Evolutionary conservation across 495 filamentous ascomycete genomes (phyloP).

Genomic region (Acidomyces sp.): DNA sequence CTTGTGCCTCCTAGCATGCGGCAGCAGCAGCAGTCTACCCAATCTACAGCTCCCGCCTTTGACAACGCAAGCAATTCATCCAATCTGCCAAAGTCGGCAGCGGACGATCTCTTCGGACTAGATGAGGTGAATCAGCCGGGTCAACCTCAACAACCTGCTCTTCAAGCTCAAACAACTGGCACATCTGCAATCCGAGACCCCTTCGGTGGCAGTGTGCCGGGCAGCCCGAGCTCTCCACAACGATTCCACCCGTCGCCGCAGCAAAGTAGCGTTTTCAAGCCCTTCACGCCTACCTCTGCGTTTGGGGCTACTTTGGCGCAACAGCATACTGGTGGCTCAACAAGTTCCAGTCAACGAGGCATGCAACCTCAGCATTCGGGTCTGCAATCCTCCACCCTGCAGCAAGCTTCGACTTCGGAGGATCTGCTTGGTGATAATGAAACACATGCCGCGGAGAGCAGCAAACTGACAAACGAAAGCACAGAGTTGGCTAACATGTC

Average conservation of each 20-base stretch:
- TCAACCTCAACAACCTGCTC: slow-evolving; percentile 4
- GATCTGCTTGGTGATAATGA: slow-evolving; percentile 93
- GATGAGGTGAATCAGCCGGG: slow-evolving; percentile 50
- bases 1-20: slow-evolving; percentile 86
- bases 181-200: slow-evolving; percentile 38
- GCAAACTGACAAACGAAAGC: slow-evolving; percentile 74
- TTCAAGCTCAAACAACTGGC: slow-evolving; percentile 11
- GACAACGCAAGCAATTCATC: slow-evolving; percentile 37
- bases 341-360: slow-evolving; percentile 25
- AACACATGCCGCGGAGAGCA: slow-evolving; percentile 58
- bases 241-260: slow-evolving; percentile 21
- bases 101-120: slow-evolving; percentile 84
- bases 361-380: slow-evolving; percentile 29
- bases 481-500: slow-evolving; percentile 92
- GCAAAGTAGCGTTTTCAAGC: slow-evolving; percentile 54
- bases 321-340: slow-evolving; percentile 65
- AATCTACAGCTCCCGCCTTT: slow-evolving; percentile 40
- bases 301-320: slow-evolving; percentile 75
- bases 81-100: slow-evolving; percentile 51
- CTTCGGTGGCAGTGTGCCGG: slow-evolving; percentile 39
- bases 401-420: slow-evolving; percentile 39
- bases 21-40: slow-evolving; percentile 37
- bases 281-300: slow-evolving; percentile 78
- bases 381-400: slow-evolving; percentile 22
- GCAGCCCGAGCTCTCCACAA: slow-evolving; percentile 38